Conservation (phyloP, 805 yeast genomes). For the Yueomyces sinensis region DNA sequence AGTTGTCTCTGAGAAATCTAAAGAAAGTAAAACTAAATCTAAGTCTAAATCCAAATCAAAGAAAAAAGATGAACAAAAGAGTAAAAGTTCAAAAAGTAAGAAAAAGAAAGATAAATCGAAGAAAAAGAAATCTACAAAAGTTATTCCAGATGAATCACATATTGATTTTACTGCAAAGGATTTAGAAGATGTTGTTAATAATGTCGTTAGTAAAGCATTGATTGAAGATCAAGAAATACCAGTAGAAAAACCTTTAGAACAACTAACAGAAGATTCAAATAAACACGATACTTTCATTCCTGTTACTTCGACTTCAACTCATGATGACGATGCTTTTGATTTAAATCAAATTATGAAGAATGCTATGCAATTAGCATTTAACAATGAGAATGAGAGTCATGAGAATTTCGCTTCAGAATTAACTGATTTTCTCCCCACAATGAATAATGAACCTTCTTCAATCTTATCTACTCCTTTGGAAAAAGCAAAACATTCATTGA, state of each 20-base stretch:
- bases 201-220: conserved; percentile 33
- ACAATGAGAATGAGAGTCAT: conserved; percentile 29
- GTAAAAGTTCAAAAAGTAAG: conserved; percentile 3
- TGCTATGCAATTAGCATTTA: conserved; percentile 67
- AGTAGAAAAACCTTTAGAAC: neutral
- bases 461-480: conserved; percentile 2
- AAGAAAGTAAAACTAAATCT: neutral
- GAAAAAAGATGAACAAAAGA: neutral
- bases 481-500: conserved; percentile 14
- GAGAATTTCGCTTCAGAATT: no score
- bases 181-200: conserved; percentile 41
- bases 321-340: conserved; percentile 37
- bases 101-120: conserved; percentile 14
- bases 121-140: conserved; percentile 1
- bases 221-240: conserved; percentile 1
- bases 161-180: conserved; percentile 36
- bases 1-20: neutral
- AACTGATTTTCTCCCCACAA: conserved; percentile 5
- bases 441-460: neutral
- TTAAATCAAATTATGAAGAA: conserved; percentile 64
- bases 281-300: neutral
- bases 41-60: neutral
- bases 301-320: neutral
- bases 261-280: neutral
- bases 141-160: conserved; percentile 3